Conservation (phyloP, 345 rosid species). For the Eucalyptus urophylla region DNA sequence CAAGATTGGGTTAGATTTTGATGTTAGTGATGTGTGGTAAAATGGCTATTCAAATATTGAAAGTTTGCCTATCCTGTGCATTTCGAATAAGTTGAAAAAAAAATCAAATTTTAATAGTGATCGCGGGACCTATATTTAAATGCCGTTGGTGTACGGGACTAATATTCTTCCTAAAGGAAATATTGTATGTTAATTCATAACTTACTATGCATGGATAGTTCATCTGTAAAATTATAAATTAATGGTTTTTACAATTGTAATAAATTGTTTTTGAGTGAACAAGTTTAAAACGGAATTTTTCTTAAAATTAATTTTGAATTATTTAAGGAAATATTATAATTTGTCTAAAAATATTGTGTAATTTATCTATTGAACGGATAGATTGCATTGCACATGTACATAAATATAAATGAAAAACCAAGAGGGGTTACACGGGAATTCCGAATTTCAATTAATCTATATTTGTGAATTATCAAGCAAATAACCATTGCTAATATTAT, state of each 20-base stretch:
- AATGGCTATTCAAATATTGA: neutral
- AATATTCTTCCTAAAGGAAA: neutral
- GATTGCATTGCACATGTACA: neutral
- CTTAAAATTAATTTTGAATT: neutral
- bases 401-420: neutral
- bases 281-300: neutral
- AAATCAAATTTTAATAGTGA: neutral
- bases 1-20: neutral
- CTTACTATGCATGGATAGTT: neutral
- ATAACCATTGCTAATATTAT: neutral
- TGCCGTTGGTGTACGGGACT: accelerated
- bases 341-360: neutral
- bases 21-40: accelerated
- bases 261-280: neutral
- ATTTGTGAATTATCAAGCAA: neutral
- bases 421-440: neutral
- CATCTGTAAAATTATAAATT: neutral
- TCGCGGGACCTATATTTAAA: neutral
- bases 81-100: neutral
- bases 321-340: neutral
- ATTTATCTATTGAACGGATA: neutral
- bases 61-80: accelerated
- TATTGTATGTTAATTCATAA: neutral
- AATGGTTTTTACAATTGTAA: neutral
- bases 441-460: no score